These are phyloP conservation scores for Colletotrichum endophyticum DNA, from an alignment of 2,329 filamentous ascomycete species.

Conservation along the genomic window DNA sequence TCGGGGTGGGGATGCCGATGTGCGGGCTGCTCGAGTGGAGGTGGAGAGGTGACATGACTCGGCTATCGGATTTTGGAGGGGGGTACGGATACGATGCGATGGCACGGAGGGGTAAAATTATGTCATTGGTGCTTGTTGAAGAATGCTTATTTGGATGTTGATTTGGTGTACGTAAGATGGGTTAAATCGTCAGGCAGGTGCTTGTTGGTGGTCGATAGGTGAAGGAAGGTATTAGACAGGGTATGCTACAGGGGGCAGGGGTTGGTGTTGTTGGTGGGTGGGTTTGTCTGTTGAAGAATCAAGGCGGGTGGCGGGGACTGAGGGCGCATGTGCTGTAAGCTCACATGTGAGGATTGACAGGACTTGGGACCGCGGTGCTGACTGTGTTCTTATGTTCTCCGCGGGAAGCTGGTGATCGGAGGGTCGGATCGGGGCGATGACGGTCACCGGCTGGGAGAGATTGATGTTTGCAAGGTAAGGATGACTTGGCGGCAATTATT, in stretches of 20 bases:
- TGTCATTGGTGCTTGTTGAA: background rate
- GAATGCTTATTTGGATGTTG: slow-evolving; percentile 7
- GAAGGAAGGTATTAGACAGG: background rate
- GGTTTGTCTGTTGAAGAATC: background rate
- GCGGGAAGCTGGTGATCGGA: background rate
- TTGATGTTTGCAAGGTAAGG: background rate
- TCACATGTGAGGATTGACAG: background rate
- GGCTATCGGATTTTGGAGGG: background rate
- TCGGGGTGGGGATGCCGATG: background rate
- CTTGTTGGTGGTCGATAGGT: background rate
- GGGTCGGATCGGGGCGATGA: background rate
- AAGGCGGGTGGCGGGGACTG: background rate
- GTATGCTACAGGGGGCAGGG: background rate
- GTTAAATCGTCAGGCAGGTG: background rate
- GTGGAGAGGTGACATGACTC: slow-evolving; percentile 2
- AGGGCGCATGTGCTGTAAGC: background rate
- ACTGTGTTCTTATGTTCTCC: background rate
- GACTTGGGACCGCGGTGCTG: background rate
- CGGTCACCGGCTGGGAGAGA: background rate
- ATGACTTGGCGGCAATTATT: background rate
- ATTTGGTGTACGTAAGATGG: background rate
- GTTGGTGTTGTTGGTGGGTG: background rate
- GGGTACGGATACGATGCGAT: background rate
- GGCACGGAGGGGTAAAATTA: background rate
- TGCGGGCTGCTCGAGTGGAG: background rate